These are phyloP conservation scores for Colletotrichum phormii DNA, from an alignment of 2,329 filamentous ascomycete genomes.

Conservation along the genomic window DNA sequence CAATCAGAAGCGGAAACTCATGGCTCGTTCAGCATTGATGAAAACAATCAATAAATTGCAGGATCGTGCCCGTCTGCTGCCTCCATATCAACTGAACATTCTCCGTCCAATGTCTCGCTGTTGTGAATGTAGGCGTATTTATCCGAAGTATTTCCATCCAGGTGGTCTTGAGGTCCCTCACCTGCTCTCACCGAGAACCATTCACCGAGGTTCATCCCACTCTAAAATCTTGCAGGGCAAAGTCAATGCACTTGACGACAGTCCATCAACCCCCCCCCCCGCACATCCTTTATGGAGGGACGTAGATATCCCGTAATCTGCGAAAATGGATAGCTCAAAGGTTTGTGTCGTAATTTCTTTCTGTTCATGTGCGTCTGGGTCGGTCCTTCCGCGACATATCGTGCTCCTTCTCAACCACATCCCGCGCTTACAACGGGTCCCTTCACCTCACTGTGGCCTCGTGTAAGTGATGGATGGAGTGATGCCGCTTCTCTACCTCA, in stretches of 20 bases:
- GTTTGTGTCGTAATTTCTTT: background rate
- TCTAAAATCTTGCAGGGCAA: slow-evolving; percentile 16
- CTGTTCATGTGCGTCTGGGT: background rate
- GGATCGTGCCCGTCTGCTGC: background rate
- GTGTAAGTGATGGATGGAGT: background rate
- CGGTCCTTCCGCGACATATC: background rate
- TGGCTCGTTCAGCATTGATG: background rate
- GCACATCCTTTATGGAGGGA: slow-evolving; percentile 3
- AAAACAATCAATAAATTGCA: background rate
- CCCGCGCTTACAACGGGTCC: background rate
- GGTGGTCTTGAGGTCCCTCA: background rate
- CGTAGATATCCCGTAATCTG: background rate
- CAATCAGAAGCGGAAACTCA: background rate
- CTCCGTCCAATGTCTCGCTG: background rate
- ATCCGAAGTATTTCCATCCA: slow-evolving; percentile 24
- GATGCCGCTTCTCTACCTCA: no score
- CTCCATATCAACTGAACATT: background rate
- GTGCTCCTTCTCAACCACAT: background rate
- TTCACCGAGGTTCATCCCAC: slow-evolving; percentile 14
- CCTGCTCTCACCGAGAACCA: slow-evolving; percentile 13
- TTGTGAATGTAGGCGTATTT: background rate
- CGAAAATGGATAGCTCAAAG: slow-evolving; percentile 33
- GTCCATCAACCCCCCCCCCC: background rate
- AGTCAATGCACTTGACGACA: background rate
- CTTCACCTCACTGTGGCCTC: background rate